These are phyloP conservation scores for Cronartium quercuum DNA, from an alignment of 1,284 basidiomycete species.

Conservation along the genomic window DNA sequence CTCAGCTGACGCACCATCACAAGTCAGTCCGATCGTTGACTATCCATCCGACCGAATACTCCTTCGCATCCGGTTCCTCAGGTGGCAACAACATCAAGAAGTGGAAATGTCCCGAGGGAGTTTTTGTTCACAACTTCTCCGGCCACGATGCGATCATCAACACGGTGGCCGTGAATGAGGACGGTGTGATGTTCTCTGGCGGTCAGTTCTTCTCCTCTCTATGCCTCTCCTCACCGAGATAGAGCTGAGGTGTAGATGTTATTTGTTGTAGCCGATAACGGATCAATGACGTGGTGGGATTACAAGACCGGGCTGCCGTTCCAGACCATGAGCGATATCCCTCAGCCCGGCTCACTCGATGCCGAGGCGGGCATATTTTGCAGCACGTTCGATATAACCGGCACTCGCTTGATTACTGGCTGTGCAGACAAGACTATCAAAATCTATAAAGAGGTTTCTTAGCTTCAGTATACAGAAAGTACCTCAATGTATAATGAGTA, in stretches of 20 bases:
- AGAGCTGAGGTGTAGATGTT: neutral
- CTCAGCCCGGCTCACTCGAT: slow-evolving; percentile 92
- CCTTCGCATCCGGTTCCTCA: slow-evolving; percentile 86
- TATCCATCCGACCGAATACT: slow-evolving; percentile 91
- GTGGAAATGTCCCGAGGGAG: slow-evolving; percentile 95
- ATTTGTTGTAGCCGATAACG: slow-evolving; percentile 66
- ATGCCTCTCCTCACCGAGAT: neutral
- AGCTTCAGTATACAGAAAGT: neutral
- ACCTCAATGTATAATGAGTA: too few species aligned
- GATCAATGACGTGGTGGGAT: slow-evolving; percentile 83
- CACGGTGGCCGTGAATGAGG: slow-evolving; percentile 83
- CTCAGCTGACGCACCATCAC: slow-evolving; percentile 95
- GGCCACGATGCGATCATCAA: slow-evolving; percentile 98
- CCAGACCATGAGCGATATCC: slow-evolving; percentile 86
- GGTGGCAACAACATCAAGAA: slow-evolving; percentile 99
- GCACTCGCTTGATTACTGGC: slow-evolving; percentile 88
- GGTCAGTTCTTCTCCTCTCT: slow-evolving; percentile 55
- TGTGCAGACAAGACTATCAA: slow-evolving; percentile 99
- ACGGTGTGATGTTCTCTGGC: slow-evolving; percentile 94
- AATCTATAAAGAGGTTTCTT: slow-evolving; percentile 52
- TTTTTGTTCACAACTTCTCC: slow-evolving; percentile 88
- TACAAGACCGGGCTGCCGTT: slow-evolving; percentile 90
- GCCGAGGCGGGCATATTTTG: slow-evolving; percentile 86
- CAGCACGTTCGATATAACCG: slow-evolving; percentile 91
- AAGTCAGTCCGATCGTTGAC: slow-evolving; percentile 91